Conservation (phyloP, 169 alveolate genomes). For the Eimeria sp. region DNA sequence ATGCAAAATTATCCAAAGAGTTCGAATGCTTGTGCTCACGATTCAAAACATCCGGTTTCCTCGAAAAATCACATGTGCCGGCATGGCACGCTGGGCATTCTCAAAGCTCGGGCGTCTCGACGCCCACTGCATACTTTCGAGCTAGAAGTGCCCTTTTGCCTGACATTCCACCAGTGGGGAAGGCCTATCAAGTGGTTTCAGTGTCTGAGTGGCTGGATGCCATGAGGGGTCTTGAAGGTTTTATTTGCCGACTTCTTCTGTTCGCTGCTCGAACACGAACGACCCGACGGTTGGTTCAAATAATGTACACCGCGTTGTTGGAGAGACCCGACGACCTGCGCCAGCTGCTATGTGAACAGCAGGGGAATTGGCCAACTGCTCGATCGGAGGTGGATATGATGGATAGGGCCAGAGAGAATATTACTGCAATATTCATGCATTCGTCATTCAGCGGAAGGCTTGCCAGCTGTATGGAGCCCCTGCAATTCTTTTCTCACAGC, state of each 20-base stretch:
- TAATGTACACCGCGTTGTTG: slow-evolving; percentile 34
- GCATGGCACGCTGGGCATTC: slow-evolving; percentile 3
- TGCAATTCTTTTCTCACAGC: slow-evolving; percentile 37
- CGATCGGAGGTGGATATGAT: slow-evolving; percentile 11
- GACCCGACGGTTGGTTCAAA: slow-evolving; percentile 22
- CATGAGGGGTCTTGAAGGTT: slow-evolving; percentile 23
- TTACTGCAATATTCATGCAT: background rate
- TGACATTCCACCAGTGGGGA: background rate
- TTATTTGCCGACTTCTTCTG: background rate
- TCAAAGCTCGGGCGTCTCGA: background rate
- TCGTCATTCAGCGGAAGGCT: slow-evolving; percentile 21
- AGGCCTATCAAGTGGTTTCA: background rate
- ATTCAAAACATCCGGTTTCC: background rate
- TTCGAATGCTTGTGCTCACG: background rate
- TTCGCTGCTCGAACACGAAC: slow-evolving; percentile 11
- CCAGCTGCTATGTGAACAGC: slow-evolving; percentile 33
- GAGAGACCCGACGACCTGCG: background rate
- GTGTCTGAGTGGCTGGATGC: background rate
- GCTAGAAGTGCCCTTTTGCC: background rate
- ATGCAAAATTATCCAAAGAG: slow-evolving; percentile 12
- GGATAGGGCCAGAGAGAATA: slow-evolving; percentile 23
- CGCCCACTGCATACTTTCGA: background rate
- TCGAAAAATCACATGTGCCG: background rate
- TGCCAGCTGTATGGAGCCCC: slow-evolving; percentile 30
- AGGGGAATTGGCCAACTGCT: slow-evolving; percentile 37